A percentile compares a stretch with the other conserved stretches of the same genome.
Evolutionary conservation across 1,139 yeast genomes (phyloP).

Genomic region (Saccharomycopsis hybrid): DNA sequence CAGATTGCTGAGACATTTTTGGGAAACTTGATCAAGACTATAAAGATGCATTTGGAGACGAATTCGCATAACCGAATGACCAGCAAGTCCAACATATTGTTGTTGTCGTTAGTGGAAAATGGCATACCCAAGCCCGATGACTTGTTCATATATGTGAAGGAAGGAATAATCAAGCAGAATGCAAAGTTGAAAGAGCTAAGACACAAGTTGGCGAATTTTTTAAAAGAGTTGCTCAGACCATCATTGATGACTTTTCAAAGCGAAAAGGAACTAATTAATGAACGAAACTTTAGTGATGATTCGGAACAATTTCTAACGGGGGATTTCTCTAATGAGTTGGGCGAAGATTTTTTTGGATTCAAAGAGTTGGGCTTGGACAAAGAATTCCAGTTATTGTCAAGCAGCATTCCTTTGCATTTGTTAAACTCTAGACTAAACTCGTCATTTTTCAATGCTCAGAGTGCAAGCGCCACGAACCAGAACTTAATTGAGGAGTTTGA

Average conservation of each 20-base stretch:
- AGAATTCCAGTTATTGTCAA: slow-evolving; percentile 81
- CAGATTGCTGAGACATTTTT: slow-evolving; percentile 80
- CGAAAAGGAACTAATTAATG: slow-evolving; percentile 55
- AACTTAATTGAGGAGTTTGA: slow-evolving; percentile 59
- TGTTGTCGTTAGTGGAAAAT: slow-evolving; percentile 67
- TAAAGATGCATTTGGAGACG: slow-evolving; percentile 67
- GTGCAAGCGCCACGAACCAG: slow-evolving; percentile 40
- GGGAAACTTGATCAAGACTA: slow-evolving; percentile 63
- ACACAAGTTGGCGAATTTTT: slow-evolving; percentile 59
- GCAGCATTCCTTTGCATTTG: slow-evolving; percentile 84
- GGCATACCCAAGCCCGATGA: slow-evolving; percentile 80
- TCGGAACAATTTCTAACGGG: slow-evolving; percentile 94
- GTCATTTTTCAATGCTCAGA: slow-evolving; percentile 33
- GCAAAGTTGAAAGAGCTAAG: slow-evolving; percentile 64
- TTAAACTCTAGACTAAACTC: slow-evolving; percentile 71
- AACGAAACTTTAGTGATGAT: slow-evolving; percentile 76
- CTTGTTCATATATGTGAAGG: slow-evolving; percentile 67
- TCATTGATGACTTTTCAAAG: slow-evolving; percentile 37
- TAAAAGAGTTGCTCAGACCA: slow-evolving; percentile 80
- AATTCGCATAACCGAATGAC: slow-evolving; percentile 40
- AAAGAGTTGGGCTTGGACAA: slow-evolving; percentile 88
- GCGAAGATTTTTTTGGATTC: slow-evolving; percentile 97
- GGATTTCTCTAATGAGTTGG: slow-evolving; percentile 85
- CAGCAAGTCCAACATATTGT: slow-evolving; percentile 44
- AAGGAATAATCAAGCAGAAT: slow-evolving; percentile 65